Percentiles rank a stretch among this genome's conserved stretches.
phyloP scores from a whole-genome alignment of 345 rosid genomes.

The Gossypium thurberi region DNA sequence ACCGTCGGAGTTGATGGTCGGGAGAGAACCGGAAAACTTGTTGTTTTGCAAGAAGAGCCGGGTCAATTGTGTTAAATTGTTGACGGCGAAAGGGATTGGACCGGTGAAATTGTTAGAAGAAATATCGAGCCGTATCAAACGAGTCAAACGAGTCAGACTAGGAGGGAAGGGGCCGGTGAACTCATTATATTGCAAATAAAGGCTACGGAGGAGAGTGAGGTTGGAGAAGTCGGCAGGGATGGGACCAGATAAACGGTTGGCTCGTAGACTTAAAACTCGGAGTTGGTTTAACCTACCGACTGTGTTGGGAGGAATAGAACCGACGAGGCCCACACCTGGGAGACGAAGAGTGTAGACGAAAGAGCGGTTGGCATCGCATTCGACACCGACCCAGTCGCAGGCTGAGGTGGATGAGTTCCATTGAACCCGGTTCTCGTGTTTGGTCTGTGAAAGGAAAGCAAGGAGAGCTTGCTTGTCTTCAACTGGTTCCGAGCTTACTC shows the following conservation, averaged over 20 bases:
- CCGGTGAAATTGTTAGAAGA: slow-evolving; percentile 79
- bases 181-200: slow-evolving; percentile 62
- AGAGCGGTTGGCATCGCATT: slow-evolving; percentile 51
- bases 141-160: slow-evolving; percentile 38
- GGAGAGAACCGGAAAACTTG: slow-evolving; percentile 61
- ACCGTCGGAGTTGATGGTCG: slow-evolving; percentile 33
- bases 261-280: slow-evolving; percentile 85
- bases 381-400: slow-evolving; percentile 82
- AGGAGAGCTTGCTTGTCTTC: slow-evolving; percentile 82
- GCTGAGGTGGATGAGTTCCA: slow-evolving; percentile 72
- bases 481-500: slow-evolving; percentile 61
- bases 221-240: slow-evolving; percentile 82
- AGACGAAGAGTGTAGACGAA: slow-evolving; percentile 59
- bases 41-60: slow-evolving; percentile 59
- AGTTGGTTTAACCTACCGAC: slow-evolving; percentile 62
- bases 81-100: slow-evolving; percentile 61
- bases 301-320: slow-evolving; percentile 57
- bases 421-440: slow-evolving; percentile 67
- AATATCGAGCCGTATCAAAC: slow-evolving; percentile 68
- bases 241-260: slow-evolving; percentile 67
- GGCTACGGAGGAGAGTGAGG: slow-evolving; percentile 60
- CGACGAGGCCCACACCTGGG: slow-evolving; percentile 84
- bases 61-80: slow-evolving; percentile 62
- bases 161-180: slow-evolving; percentile 62
- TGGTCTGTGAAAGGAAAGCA: slow-evolving; percentile 44